Conservation (phyloP, 768 basidiomycete genomes). For the Megacollybia marginata region DNA sequence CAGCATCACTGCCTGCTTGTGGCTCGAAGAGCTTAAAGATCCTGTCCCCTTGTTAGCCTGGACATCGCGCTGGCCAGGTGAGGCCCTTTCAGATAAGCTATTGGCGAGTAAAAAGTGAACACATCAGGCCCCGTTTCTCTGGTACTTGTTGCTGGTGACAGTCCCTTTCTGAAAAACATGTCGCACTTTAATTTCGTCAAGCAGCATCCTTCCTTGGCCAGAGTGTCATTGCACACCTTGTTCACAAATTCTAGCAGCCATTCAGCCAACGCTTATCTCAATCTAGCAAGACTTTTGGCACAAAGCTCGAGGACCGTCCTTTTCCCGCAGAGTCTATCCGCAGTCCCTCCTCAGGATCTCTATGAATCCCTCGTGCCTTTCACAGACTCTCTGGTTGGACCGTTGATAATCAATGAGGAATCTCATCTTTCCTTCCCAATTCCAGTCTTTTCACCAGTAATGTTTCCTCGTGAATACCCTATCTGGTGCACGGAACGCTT, state of each 20-base stretch:
- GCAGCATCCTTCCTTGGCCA: constrained; percentile 11
- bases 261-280: constrained; percentile 47
- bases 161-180: neutral
- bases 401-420: constrained; percentile 9
- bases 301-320: constrained; percentile 38
- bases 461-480: constrained; percentile 35
- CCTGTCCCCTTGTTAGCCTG: neutral
- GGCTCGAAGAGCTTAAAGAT: neutral
- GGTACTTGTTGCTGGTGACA: constrained; percentile 29
- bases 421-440: constrained; percentile 30
- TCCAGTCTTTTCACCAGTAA: constrained; percentile 34
- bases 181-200: neutral
- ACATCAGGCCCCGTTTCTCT: constrained; percentile 44
- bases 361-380: neutral
- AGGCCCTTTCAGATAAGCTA: neutral
- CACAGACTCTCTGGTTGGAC: neutral
- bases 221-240: constrained; percentile 41
- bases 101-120: neutral
- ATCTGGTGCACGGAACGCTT: constrained; percentile 60
- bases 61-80: neutral
- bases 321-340: constrained; percentile 39
- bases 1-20: neutral
- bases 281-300: constrained; percentile 54
- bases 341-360: constrained; percentile 9
- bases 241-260: constrained; percentile 29